phyloP scores from a whole-genome alignment of 2,329 filamentous ascomycete species.

The Domatiomyces globalis region DNA sequence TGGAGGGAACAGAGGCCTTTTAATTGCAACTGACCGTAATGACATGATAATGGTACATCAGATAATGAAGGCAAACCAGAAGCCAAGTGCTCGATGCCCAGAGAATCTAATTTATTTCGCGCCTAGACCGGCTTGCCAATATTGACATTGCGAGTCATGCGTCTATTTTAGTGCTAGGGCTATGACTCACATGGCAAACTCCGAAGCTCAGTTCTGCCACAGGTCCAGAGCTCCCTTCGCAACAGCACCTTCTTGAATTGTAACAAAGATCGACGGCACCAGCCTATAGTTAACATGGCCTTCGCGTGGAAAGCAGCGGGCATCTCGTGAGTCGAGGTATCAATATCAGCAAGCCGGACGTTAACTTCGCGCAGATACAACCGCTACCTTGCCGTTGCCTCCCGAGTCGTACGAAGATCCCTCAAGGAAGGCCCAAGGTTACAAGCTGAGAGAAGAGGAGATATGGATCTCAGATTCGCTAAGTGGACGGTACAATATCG shows the following conservation, averaged over 20 bases:
- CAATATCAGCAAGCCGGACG: neutral
- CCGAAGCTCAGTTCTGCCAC: neutral
- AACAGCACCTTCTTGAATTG: neutral
- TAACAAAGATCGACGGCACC: neutral
- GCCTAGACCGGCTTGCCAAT: too few relatives aligned
- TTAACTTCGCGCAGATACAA: constrained; percentile 63
- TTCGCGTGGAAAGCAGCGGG: constrained; percentile 98
- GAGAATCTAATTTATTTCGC: too few relatives aligned
- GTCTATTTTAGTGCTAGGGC: neutral
- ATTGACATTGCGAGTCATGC: neutral
- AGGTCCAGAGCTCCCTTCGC: neutral
- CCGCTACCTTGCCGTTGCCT: constrained; percentile 92
- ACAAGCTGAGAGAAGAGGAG: constrained; percentile 72
- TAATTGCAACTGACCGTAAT: constrained; percentile 18
- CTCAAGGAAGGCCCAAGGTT: constrained; percentile 92
- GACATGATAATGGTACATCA: constrained; percentile 17
- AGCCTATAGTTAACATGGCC: constrained; percentile 46
- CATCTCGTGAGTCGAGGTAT: constrained; percentile 56
- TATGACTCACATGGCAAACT: neutral
- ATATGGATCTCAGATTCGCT: constrained; percentile 76
- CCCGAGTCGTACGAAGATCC: constrained; percentile 87
- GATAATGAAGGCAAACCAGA: neutral
- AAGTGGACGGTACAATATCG: constrained; percentile 70
- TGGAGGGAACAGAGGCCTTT: constrained; percentile 44
- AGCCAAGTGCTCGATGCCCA: neutral